These are phyloP conservation scores for Phlebiopsis gigantea DNA, from an alignment of 768 basidiomycete genomes.

Conservation along the genomic window DNA sequence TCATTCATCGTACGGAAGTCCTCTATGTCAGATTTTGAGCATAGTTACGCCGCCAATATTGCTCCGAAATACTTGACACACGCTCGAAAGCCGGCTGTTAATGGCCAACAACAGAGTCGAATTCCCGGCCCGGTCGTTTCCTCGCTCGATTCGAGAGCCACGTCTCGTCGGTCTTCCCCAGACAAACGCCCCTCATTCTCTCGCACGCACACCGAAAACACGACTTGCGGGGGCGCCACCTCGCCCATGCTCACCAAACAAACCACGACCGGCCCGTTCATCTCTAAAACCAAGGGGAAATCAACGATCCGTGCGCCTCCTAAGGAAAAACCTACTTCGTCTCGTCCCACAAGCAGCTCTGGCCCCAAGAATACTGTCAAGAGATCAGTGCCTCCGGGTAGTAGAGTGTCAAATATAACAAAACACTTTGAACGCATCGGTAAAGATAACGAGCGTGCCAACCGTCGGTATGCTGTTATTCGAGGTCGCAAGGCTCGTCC, in stretches of 20 bases:
- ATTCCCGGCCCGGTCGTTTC: constrained; percentile 50
- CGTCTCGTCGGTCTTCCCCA: constrained; percentile 66
- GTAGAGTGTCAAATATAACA: constrained; percentile 82
- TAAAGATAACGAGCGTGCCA: constrained; percentile 68
- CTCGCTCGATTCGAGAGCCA: constrained; percentile 48
- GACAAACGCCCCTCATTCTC: constrained; percentile 48
- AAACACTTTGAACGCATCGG: constrained; percentile 86
- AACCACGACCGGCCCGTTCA: constrained; percentile 22
- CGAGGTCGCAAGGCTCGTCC: constrained; percentile 85
- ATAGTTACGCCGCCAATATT: constrained; percentile 89
- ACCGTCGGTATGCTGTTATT: constrained; percentile 79
- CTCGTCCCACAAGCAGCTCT: constrained; percentile 37
- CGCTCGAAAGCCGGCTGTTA: constrained; percentile 39
- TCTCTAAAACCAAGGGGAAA: constrained; percentile 33
- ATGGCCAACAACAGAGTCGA: constrained; percentile 32
- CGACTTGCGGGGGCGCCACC: constrained; percentile 13
- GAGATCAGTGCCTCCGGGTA: constrained; percentile 44
- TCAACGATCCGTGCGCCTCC: constrained; percentile 26
- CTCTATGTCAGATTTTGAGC: constrained; percentile 82
- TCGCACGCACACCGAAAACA: constrained; percentile 20
- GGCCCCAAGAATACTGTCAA: constrained; percentile 47
- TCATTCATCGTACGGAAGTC: constrained; percentile 45
- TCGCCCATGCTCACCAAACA: constrained; percentile 27
- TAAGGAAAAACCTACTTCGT: constrained; percentile 31
- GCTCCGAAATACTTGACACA: constrained; percentile 70